phyloP scores from a whole-genome alignment of 495 filamentous ascomycete genomes.

The Polyplosphaeria fusca region DNA sequence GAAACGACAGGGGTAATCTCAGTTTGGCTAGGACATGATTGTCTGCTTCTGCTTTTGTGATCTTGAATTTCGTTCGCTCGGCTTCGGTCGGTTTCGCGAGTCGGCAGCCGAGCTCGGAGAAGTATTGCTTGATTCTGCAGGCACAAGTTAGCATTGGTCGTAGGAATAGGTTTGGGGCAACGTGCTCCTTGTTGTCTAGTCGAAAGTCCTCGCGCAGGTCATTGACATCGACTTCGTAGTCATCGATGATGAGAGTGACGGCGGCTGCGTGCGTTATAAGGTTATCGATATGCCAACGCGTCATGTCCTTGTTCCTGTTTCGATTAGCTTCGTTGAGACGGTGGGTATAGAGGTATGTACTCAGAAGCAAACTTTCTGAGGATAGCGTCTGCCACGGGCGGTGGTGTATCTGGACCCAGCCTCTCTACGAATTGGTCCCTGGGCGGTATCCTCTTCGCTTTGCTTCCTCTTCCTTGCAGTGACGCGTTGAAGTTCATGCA shows the following conservation, averaged over 20 bases:
- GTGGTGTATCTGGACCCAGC: conserved; percentile 50
- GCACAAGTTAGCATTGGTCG: background rate
- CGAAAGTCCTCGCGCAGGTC: conserved; percentile 76
- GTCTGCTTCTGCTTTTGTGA: conserved; percentile 59
- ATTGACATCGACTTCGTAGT: conserved; percentile 71
- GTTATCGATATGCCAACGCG: conserved; percentile 45
- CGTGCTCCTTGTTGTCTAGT: conserved; percentile 61
- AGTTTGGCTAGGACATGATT: conserved; percentile 65
- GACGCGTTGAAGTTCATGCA: conserved; percentile 61
- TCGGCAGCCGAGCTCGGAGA: conserved; percentile 77
- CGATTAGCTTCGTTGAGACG: conserved; percentile 45
- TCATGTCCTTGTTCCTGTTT: conserved; percentile 33
- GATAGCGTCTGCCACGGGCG: conserved; percentile 61
- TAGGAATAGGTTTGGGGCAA: background rate
- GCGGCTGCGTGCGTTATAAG: conserved; percentile 46
- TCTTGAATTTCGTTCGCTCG: conserved; percentile 47
- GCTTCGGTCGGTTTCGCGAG: conserved; percentile 50
- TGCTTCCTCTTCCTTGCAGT: conserved; percentile 38
- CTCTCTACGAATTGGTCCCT: conserved; percentile 49
- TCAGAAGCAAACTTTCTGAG: conserved; percentile 67
- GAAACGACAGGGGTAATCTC: conserved; percentile 78
- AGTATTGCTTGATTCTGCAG: conserved; percentile 59
- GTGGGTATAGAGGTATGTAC: conserved; percentile 53
- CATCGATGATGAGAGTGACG: conserved; percentile 61
- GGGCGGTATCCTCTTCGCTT: conserved; percentile 43